Percentiles rank a stretch among this genome's conserved stretches.
Conservation (phyloP, 192 early-diverging fungal species). For the Gonapodya prolifera region DNA sequence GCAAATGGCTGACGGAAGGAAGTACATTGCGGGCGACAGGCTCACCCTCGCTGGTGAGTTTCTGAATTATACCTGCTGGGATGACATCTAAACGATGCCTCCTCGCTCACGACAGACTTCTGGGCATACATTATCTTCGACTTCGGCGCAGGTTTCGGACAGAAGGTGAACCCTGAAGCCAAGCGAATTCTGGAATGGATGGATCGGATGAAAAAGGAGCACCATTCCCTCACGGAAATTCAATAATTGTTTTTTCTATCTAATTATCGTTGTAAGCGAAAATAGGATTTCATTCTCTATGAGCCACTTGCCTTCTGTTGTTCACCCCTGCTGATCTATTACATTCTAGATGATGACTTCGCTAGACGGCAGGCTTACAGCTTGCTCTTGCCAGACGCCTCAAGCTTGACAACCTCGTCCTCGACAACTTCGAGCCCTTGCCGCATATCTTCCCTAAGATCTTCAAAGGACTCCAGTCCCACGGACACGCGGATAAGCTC, state of each 20-base stretch:
- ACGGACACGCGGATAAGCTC: conserved; percentile 45
- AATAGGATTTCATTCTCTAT: too few relatives aligned
- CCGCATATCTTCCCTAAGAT: conserved; percentile 45
- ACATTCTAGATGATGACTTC: too few relatives aligned
- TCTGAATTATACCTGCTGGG: not conserved
- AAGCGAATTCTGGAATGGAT: not conserved
- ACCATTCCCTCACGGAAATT: too few relatives aligned
- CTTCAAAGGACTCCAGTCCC: conserved; percentile 52
- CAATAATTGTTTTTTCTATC: too few relatives aligned
- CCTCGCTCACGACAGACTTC: not conserved
- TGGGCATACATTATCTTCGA: not conserved
- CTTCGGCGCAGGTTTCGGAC: not conserved
- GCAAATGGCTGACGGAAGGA: not conserved
- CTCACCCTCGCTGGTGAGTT: not conserved
- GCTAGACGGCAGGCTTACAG: too few relatives aligned
- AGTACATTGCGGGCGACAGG: not conserved
- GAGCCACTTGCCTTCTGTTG: too few relatives aligned
- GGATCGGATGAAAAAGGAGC: not conserved
- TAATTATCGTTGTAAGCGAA: too few relatives aligned
- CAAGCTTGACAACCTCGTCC: not conserved
- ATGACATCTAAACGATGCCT: not conserved
- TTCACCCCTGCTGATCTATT: too few relatives aligned
- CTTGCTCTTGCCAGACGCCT: too few relatives aligned
- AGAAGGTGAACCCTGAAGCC: conserved; percentile 3
- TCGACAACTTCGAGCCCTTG: conserved; percentile 23